These are phyloP conservation scores for Penicillium paxilli DNA, from an alignment of 495 filamentous ascomycete genomes.

Conservation along the genomic window DNA sequence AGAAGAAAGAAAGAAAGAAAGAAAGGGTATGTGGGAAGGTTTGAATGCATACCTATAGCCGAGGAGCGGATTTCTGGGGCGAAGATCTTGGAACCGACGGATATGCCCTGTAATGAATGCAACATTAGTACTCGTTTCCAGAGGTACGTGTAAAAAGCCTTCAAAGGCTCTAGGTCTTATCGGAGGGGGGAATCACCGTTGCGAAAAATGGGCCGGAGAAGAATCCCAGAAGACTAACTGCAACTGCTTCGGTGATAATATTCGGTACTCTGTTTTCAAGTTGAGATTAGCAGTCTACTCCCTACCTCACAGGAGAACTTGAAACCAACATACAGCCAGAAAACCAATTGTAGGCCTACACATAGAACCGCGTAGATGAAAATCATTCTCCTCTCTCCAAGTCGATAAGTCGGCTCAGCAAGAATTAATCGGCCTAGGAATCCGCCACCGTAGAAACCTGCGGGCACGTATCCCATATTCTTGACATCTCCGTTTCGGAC, in stretches of 20 bases:
- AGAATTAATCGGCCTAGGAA: conserved; percentile 30
- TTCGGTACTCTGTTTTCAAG: conserved; percentile 23
- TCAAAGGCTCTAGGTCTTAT: too few species aligned
- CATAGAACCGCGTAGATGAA: conserved; percentile 31
- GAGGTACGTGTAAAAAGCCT: neutral
- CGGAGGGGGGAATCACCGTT: conserved; percentile 20
- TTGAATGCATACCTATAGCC: conserved; percentile 15
- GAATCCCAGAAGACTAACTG: conserved; percentile 29
- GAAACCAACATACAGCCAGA: conserved; percentile 29
- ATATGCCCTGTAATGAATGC: conserved; percentile 22
- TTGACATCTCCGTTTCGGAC: conserved; percentile 32
- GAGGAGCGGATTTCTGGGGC: conserved; percentile 25
- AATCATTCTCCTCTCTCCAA: conserved; percentile 31
- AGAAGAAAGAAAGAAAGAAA: too few species aligned
- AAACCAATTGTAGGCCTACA: conserved; percentile 30
- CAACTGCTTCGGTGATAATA: conserved; percentile 35
- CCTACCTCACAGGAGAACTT: neutral
- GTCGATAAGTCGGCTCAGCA: conserved; percentile 28
- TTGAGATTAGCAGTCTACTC: neutral
- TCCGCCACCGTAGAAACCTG: conserved; percentile 28
- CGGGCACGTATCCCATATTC: conserved; percentile 32
- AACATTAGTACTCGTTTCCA: neutral
- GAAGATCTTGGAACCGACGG: conserved; percentile 31
- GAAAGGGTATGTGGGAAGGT: too few species aligned
- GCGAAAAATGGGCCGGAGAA: conserved; percentile 36